Percentiles rank a stretch among this genome's conserved stretches.
Conservation (phyloP, 768 basidiomycete species). For the Podaxis sp. region DNA sequence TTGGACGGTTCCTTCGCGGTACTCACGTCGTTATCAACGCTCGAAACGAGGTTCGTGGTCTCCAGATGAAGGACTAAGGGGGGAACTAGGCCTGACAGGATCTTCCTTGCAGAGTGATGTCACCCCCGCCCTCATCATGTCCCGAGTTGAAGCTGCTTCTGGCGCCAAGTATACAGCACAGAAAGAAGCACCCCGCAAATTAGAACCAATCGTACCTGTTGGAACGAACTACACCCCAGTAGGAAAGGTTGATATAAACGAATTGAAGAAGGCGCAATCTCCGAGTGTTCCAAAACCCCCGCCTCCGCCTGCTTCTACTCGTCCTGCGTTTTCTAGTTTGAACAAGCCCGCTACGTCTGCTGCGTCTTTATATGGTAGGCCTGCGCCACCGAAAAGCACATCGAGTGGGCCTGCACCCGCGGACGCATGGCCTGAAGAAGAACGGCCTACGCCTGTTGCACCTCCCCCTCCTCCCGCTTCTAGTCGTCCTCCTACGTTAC, state of each 20-base stretch:
- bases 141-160: slow-evolving; percentile 81
- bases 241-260: slow-evolving; percentile 66
- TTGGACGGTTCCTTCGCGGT: slow-evolving; percentile 76
- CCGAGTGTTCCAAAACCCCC: slow-evolving; percentile 34
- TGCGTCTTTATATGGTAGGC: slow-evolving; percentile 38
- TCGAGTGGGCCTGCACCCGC: slow-evolving; percentile 36
- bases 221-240: slow-evolving; percentile 75
- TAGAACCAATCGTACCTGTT: slow-evolving; percentile 78
- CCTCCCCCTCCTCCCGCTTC: slow-evolving; percentile 41
- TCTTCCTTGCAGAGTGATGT: slow-evolving; percentile 62
- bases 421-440: slow-evolving; percentile 60
- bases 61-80: background rate
- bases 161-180: slow-evolving; percentile 89
- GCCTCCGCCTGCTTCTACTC: slow-evolving; percentile 37
- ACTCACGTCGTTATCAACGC: slow-evolving; percentile 85
- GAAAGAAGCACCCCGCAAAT: slow-evolving; percentile 66
- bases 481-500: slow-evolving; percentile 43
- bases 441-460: slow-evolving; percentile 29
- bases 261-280: slow-evolving; percentile 44
- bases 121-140: slow-evolving; percentile 73
- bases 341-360: slow-evolving; percentile 34
- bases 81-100: background rate
- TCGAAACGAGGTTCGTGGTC: slow-evolving; percentile 66
- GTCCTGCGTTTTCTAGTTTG: slow-evolving; percentile 43
- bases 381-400: slow-evolving; percentile 16